phyloP scores from a whole-genome alignment of 2,329 filamentous ascomycete genomes.

The Ophiocordyceps camponoti-saundersi region DNA sequence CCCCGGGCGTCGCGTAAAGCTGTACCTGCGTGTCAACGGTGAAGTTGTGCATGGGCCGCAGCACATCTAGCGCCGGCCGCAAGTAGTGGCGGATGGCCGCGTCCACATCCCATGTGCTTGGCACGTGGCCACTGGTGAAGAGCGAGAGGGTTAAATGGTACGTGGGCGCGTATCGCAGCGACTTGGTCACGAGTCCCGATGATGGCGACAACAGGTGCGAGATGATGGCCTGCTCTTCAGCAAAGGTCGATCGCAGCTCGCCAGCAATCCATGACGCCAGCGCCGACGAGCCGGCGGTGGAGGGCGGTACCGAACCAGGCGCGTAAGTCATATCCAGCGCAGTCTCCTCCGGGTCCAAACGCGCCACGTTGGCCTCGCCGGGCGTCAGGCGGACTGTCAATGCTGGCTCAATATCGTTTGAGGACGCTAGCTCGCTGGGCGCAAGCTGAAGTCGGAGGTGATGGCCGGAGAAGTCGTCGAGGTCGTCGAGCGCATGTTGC shows the following conservation, averaged over 20 bases:
- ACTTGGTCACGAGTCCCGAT: constrained; percentile 59
- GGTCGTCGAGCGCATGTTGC: constrained; percentile 70
- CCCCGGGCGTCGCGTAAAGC: constrained; percentile 64
- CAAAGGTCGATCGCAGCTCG: constrained; percentile 62
- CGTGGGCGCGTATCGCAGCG: constrained; percentile 79
- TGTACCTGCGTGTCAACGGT: constrained; percentile 94
- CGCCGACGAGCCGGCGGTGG: constrained; percentile 51
- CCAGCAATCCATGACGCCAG: constrained; percentile 64
- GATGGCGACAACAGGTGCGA: constrained; percentile 52
- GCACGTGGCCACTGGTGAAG: constrained; percentile 62
- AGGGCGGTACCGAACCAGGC: constrained; percentile 47
- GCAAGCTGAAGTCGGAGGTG: constrained; percentile 43
- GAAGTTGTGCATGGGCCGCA: constrained; percentile 80
- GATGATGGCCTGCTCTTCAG: constrained; percentile 78
- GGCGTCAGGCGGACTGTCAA: constrained; percentile 56
- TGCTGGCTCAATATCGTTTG: constrained; percentile 34
- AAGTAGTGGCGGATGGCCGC: constrained; percentile 66
- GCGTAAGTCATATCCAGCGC: constrained; percentile 65
- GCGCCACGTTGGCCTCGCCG: constrained; percentile 40
- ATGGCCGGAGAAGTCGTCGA: constrained; percentile 74
- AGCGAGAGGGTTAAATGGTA: constrained; percentile 95
- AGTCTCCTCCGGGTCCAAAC: constrained; percentile 51
- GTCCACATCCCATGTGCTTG: constrained; percentile 86
- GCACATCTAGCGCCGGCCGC: constrained; percentile 59
- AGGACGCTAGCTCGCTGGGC: constrained; percentile 7